Evolutionary conservation across 2,329 filamentous ascomycete genomes (phyloP).

Genomic region (Xylariaceae sp.): DNA sequence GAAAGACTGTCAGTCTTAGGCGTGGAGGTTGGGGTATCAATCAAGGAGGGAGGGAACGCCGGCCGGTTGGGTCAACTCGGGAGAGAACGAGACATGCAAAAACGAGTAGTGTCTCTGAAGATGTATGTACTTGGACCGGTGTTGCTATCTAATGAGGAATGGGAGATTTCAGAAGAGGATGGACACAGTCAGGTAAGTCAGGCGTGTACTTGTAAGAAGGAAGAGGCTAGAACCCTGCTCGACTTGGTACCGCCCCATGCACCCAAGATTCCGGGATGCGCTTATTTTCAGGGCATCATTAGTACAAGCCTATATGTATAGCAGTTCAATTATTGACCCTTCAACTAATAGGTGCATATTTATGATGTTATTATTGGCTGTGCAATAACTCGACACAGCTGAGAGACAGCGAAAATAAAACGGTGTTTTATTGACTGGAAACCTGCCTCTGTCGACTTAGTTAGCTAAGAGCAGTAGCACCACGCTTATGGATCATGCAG

Average conservation of each 20-base stretch:
- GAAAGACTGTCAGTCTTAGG: background rate
- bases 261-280: constrained; percentile 40
- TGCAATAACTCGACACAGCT: background rate
- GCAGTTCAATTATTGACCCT: constrained; percentile 25
- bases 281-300: constrained; percentile 27
- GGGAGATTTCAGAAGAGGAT: constrained; percentile 13
- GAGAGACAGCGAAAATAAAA: background rate
- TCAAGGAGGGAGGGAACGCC: constrained; percentile 9
- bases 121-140: constrained; percentile 12
- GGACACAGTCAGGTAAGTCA: constrained; percentile 3
- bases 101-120: constrained; percentile 17
- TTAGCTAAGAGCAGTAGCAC: constrained; percentile 13
- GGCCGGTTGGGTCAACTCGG: background rate
- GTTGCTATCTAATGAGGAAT: constrained; percentile 10
- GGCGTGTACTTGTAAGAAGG: constrained; percentile 16
- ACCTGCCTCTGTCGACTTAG: constrained; percentile 16
- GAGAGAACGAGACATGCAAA: constrained; percentile 8
- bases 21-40: constrained; percentile 7
- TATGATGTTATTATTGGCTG: constrained; percentile 3
- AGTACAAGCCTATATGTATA: constrained; percentile 20
- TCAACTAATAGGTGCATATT: constrained; percentile 4
- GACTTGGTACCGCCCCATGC: constrained; percentile 31
- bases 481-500: constrained; percentile 20
- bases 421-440: background rate
- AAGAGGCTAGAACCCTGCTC: constrained; percentile 37